phyloP scores from a whole-genome alignment of 805 yeast genomes.

The Priceomyces carsonii region DNA sequence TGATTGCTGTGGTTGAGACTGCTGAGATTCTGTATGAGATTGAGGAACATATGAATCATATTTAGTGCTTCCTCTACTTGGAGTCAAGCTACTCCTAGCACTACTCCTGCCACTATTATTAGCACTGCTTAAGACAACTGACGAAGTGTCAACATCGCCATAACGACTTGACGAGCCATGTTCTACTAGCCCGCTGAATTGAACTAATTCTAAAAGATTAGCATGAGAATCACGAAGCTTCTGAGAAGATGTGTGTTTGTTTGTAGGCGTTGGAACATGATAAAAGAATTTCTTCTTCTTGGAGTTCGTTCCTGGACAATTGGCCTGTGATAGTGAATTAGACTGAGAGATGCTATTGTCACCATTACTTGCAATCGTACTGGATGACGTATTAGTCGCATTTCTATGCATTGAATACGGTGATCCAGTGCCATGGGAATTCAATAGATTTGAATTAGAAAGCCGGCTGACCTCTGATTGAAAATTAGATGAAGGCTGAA shows the following conservation, averaged over 20 bases:
- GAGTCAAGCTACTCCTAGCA: slow-evolving; percentile 6
- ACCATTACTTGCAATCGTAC: no score
- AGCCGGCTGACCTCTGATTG: no score
- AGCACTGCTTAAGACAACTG: slow-evolving; percentile 16
- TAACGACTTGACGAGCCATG: slow-evolving; percentile 17
- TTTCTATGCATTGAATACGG: no score
- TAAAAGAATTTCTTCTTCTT: slow-evolving; percentile 13
- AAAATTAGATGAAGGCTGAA: no score
- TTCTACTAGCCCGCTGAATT: slow-evolving; percentile 18
- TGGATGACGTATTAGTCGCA: no score
- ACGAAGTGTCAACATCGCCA: slow-evolving; percentile 24
- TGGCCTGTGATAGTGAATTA: no score
- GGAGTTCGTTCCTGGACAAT: slow-evolving; percentile 5
- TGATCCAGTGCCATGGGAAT: no score
- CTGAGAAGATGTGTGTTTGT: slow-evolving; percentile 15
- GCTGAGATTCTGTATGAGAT: neutral
- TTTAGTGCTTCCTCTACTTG: slow-evolving; percentile 9
- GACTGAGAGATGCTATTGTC: no score
- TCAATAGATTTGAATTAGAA: no score
- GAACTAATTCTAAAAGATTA: slow-evolving; percentile 21
- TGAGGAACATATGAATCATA: neutral
- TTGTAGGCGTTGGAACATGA: slow-evolving; percentile 20
- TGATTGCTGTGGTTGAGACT: no score
- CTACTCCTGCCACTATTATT: slow-evolving; percentile 13
- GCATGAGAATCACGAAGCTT: slow-evolving; percentile 20